phyloP scores from a whole-genome alignment of 495 filamentous ascomycete genomes.

The Neurospora sp. region DNA sequence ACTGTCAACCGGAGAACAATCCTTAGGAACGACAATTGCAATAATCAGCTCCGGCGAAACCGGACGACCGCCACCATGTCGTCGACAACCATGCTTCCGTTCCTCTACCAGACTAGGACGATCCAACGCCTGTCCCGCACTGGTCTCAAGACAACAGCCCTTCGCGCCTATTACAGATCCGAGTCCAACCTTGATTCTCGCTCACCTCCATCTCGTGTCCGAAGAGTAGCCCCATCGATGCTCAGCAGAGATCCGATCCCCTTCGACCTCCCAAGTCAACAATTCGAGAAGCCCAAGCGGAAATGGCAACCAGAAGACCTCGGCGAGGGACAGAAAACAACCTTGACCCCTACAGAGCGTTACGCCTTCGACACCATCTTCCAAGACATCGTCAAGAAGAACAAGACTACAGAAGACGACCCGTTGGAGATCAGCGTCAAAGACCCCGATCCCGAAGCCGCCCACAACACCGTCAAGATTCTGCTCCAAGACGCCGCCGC shows the following conservation, averaged over 20 bases:
- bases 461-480: constrained; percentile 15
- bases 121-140: constrained; percentile 29
- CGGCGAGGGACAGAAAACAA: constrained; percentile 22
- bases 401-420: background rate
- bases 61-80: constrained; percentile 14
- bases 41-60: no score
- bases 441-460: background rate
- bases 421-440: background rate
- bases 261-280: constrained; percentile 19
- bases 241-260: constrained; percentile 25
- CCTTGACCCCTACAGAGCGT: constrained; percentile 48
- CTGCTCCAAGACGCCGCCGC: constrained; percentile 28
- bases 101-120: constrained; percentile 65
- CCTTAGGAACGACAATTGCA: no score
- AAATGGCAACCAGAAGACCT: constrained; percentile 3
- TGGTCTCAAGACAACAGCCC: constrained; percentile 4
- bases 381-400: constrained; percentile 31
- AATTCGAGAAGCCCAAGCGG: constrained; percentile 4
- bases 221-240: background rate
- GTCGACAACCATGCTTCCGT: constrained; percentile 40
- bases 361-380: constrained; percentile 51
- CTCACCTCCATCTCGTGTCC: background rate
- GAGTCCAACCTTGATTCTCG: background rate
- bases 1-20: background rate
- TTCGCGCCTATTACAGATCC: constrained; percentile 12